Conservation (phyloP, 1,139 yeast species). For the Pichia sp. region DNA sequence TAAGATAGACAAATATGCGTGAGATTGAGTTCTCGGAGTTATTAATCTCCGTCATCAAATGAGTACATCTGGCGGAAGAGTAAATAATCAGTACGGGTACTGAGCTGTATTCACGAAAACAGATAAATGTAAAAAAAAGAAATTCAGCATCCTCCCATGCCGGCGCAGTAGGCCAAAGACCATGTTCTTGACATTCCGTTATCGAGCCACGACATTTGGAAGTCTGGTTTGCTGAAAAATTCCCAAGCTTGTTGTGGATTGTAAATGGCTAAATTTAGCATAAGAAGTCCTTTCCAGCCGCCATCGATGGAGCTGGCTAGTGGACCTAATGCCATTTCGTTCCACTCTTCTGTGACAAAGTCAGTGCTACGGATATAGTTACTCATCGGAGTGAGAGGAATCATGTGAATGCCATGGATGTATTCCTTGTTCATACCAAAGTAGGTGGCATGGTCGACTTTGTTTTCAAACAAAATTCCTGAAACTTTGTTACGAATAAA, state of each 20-base stretch:
- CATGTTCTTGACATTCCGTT: slow-evolving; percentile 89
- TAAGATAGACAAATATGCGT: background rate
- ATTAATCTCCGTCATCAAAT: background rate
- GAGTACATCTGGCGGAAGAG: background rate
- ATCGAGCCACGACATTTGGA: slow-evolving; percentile 57
- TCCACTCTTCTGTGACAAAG: slow-evolving; percentile 82
- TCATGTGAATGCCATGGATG: slow-evolving; percentile 94
- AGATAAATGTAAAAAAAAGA: background rate
- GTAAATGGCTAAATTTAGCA: slow-evolving; percentile 70
- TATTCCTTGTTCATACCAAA: slow-evolving; percentile 75
- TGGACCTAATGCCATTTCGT: slow-evolving; percentile 40
- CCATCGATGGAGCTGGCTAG: slow-evolving; percentile 53
- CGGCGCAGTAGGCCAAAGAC: slow-evolving; percentile 79
- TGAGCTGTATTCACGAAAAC: background rate
- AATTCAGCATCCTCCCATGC: slow-evolving; percentile 26
- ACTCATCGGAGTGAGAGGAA: slow-evolving; percentile 84
- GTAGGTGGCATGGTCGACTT: slow-evolving; percentile 86
- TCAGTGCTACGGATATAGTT: slow-evolving; percentile 64
- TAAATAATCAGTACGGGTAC: background rate
- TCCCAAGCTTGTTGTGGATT: slow-evolving; percentile 65
- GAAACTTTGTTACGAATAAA: slow-evolving; percentile 64
- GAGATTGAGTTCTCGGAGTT: background rate
- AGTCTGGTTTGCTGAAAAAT: slow-evolving; percentile 57
- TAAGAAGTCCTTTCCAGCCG: slow-evolving; percentile 88
- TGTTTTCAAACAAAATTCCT: slow-evolving; percentile 80